Evolutionary conservation across 768 basidiomycete species (phyloP).

Genomic region (Panellus pusillus): DNA sequence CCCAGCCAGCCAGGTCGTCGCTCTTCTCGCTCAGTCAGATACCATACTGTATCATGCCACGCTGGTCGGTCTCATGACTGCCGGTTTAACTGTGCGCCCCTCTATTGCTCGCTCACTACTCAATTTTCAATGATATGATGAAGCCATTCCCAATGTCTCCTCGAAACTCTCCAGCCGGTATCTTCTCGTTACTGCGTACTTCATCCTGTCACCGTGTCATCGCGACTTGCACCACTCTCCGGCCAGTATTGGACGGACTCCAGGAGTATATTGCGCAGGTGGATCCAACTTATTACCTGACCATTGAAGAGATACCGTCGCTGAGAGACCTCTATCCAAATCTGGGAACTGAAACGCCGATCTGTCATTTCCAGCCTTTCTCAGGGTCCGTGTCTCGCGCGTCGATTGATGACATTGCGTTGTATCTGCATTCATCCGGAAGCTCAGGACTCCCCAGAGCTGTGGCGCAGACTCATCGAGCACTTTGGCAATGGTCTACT

Average conservation of each 20-base stretch:
- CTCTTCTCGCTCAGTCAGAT: conserved; percentile 35
- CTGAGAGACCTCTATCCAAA: conserved; percentile 39
- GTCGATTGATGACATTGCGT: conserved; percentile 25
- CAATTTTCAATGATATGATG: neutral
- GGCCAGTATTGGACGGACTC: conserved; percentile 31
- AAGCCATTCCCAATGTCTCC: conserved; percentile 44
- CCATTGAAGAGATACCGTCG: conserved; percentile 34
- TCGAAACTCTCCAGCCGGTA: conserved; percentile 36
- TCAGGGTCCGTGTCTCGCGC: conserved; percentile 11
- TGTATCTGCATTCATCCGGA: conserved; percentile 51
- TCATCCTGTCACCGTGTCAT: conserved; percentile 39
- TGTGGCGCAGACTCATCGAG: conserved; percentile 35
- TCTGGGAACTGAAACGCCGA: conserved; percentile 33
- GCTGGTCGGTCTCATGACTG: conserved; percentile 9
- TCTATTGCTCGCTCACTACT: neutral
- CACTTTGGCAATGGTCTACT: conserved; percentile 33
- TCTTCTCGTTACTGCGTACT: conserved; percentile 36
- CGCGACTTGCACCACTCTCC: conserved; percentile 27
- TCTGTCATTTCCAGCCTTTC: conserved; percentile 32
- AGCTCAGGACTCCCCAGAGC: conserved; percentile 49
- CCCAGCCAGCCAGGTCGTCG: conserved; percentile 33
- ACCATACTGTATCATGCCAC: conserved; percentile 41
- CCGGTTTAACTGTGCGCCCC: neutral
- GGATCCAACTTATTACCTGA: conserved; percentile 24
- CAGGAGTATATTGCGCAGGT: conserved; percentile 19